Base-by-base conservation (phyloP, 1,284 basidiomycete species). In the Pseudozyma thailandica region DNA sequence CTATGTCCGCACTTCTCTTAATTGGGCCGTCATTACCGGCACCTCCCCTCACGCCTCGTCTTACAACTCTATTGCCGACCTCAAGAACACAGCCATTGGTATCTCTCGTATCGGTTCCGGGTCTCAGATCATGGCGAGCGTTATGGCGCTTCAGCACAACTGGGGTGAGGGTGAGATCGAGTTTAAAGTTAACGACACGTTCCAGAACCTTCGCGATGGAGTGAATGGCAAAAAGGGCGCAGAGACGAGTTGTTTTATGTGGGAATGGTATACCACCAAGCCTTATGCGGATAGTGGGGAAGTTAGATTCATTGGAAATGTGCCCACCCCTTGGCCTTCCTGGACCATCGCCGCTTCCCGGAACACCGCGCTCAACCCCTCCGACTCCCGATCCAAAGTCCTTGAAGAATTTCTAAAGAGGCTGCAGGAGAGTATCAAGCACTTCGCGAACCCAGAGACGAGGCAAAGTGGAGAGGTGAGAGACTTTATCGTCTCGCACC, bases 241-340 rank as follows among this genome's bases (percentile, higher is more conserved):
- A 8, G 50, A 58, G 16, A 57, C 59, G 1, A 53, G 45, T 16
- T 70, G 56, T n/a, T 74, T 76, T 41, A 74, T 93, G 88, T 96
- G 94, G 93, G 72, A 79, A 41, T 84, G 84, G 84, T 97, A 96
- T 84, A 98, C 95, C 2, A 97, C 94, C 16, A 98, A 97, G 83
- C 94, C 95, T 1, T 96, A 88, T 77, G 88, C 87, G 15, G 92
- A 95, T 82, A 86, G 87, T 15, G 92, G 91, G 27, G 89, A 93
- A 83, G 91, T 90, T 7, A 71, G 79, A 35, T 83, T 94, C 90
- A 92, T 95, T 69, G 92, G 92, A 16, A 89, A 88, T 5, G 90
- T 93, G 1, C 90, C 90, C 35, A 98, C 94, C 0, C 95, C 95
- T 0, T 98, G 95, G 95, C 92, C 94, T 16, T 94, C 92, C 2